Percentiles rank a stretch among this genome's conserved stretches.
These are phyloP conservation scores for Nannochloris sp. DNA, from an alignment of 139 green algal genomes.

Conservation along the genomic window DNA sequence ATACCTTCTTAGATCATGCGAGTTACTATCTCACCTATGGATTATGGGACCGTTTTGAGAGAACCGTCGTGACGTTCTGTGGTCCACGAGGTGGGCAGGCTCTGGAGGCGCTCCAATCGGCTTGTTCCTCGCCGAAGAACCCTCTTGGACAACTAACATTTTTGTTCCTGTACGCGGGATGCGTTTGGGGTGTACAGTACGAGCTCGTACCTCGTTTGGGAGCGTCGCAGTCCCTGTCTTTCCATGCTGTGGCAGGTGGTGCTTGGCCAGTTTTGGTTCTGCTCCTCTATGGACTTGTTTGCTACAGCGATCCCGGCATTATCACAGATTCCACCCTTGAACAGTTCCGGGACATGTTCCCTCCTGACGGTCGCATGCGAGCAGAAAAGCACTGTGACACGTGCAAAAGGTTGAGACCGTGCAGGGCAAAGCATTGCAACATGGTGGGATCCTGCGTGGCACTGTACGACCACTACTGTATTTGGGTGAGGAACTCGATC, in stretches of 20 bases:
- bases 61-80: too few relatives aligned
- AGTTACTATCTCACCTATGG: background rate
- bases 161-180: background rate
- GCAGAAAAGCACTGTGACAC: conserved; percentile 40
- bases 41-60: background rate
- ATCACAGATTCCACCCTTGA: conserved; percentile 18
- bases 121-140: background rate
- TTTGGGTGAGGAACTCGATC: conserved; percentile 72
- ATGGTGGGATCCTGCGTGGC: conserved; percentile 33
- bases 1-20: background rate
- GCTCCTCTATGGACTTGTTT: conserved; percentile 13
- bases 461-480: conserved; percentile 68
- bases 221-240: background rate
- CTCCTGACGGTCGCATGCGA: conserved; percentile 29
- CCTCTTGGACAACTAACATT: background rate
- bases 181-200: background rate
- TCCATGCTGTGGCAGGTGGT: background rate
- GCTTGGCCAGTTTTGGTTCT: conserved; percentile 1
- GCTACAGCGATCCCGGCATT: conserved; percentile 30
- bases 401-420: conserved; percentile 43
- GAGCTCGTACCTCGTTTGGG: background rate
- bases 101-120: conserved; percentile 6
- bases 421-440: conserved; percentile 67
- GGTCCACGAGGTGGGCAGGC: background rate
- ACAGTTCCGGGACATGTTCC: conserved; percentile 34